Evolutionary conservation across 495 filamentous ascomycete genomes (phyloP), one percentile per base, ranked within the genome.

Genomic region (Acidomyces sp.): DNA sequence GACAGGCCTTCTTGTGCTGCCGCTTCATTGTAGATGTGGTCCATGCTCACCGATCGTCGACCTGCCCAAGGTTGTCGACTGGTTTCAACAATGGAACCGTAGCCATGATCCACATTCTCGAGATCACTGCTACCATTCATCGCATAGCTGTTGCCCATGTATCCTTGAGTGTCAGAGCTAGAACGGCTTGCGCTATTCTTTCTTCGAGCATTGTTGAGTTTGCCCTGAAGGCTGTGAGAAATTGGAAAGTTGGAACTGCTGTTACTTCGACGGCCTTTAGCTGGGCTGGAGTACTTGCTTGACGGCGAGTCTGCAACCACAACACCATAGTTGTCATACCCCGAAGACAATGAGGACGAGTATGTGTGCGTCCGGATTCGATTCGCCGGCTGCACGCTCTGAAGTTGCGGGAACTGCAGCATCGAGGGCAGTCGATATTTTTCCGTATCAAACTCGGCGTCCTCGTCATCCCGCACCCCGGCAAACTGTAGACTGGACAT

Each of bases 211-310:
- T 41, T 69, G 41, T 65, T 67, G 50, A 72, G 57, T 58, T 74
- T 82, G 43, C 79, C 79, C 46, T 78, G 74, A 31, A 75, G 68
- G 25, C 67, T 69, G 20, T 78, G 55, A n/a, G 67, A 63, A 6
- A 69, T 64, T 30, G 75, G 77, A 49, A 80, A 76, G 48, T 78
- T 76, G 0, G 83, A 84, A 59, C 80, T 84, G 64, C 82, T 90
- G 55, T 83, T 82, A 61, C 84, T 92, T 32, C 83, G 71, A 36
- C 78, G 72, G 7, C 75, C 73, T 17, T 77, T 40, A 3, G 36
- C 71, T 23, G 76, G 73, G 30, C 61, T 65, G 25, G 82, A 80
- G 31, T 75, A 70, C 39, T 68, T 67, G 49, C 65, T 76, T 1
- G 34, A 12, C 4, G 70, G 62, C 44, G 82, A 74, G 46, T 83